Percentiles rank a stretch among this genome's conserved stretches.
Evolutionary conservation across 1,139 yeast genomes (phyloP).

Genomic region (Suhomyces taliae): DNA sequence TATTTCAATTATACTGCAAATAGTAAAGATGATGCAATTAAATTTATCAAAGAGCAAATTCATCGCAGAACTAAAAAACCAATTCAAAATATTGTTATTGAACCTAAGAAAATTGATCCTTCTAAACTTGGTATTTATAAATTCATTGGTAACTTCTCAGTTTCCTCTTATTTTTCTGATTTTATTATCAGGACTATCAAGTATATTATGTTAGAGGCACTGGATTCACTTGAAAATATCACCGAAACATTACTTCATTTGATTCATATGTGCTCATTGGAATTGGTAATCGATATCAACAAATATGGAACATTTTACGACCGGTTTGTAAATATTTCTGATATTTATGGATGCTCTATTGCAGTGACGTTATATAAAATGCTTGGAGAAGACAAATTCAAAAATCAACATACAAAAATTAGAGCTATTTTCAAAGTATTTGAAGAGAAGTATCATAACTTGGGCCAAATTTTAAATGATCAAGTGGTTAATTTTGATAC

Average conservation of each 20-base stretch:
- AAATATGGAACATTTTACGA: conserved; percentile 36
- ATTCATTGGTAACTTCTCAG: conserved; percentile 45
- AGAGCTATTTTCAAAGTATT: conserved; percentile 52
- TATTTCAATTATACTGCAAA: conserved; percentile 78
- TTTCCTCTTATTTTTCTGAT: conserved; percentile 50
- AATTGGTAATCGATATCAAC: conserved; percentile 28
- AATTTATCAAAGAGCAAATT: conserved; percentile 48
- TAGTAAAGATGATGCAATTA: conserved; percentile 71
- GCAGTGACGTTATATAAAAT: conserved; percentile 47
- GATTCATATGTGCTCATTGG: conserved; percentile 54
- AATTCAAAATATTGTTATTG: conserved; percentile 46
- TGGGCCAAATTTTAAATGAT: conserved; percentile 21
- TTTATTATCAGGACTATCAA: conserved; percentile 52
- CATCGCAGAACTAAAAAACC: conserved; percentile 35
- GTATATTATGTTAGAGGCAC: conserved; percentile 40
- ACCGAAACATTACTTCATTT: conserved; percentile 65
- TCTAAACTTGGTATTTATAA: conserved; percentile 35
- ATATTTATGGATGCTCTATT: conserved; percentile 38
- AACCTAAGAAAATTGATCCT: conserved; percentile 39
- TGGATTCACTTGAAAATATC: conserved; percentile 52
- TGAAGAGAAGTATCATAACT: conserved; percentile 24
- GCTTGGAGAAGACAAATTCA: conserved; percentile 40
- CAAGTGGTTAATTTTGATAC: conserved; percentile 24
- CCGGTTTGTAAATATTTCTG: conserved; percentile 32
- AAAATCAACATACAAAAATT: conserved; percentile 50